Evolutionary conservation across 2,329 filamentous ascomycete species (phyloP), one percentile per base, ranked within the genome.

Genomic region (Fusarium keratoplasticum): DNA sequence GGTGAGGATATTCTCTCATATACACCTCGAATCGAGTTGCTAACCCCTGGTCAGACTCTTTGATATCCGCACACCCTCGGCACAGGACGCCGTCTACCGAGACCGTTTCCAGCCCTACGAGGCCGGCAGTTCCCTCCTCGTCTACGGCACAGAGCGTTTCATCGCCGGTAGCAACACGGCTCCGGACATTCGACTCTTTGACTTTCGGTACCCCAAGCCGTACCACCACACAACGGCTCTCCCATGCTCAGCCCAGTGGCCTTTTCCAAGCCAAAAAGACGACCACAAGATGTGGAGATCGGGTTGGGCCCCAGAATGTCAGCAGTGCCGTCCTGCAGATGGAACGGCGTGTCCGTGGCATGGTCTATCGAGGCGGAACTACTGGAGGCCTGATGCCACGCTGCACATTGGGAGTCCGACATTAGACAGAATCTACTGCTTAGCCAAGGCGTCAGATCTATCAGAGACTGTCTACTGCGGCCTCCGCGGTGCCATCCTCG

Each of bases 81-180:
- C 83, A 2, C 80, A 84, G 33, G 87, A 89, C 63, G 81, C 82
- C 10, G 75, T 88, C 9, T 90, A 88, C 76, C 86, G 88, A 40
- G 88, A 90, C 74, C 86, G 86, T 64, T 86, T 88, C 69, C 84
- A 89, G 66, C 83, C 87, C 0, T 83, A 82, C 67, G 82, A 86
- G 33, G 79, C 83, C 16, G 82, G 84, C 31, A 87, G 86, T 67
- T 82, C 87, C 0, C 81, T 90, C 1, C 80, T 89, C 4, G 82
- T 87, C 1, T 87, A 86, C 63, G 88, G 87, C 38, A 81, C 82
- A 2, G 85, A 89, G 58, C 83, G 86, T 14, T 90, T 90, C 67
- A 76, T 89, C 5, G 84, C 84, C 0, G 88, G 87, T 4, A 86
- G 84, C 73, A 85, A 84, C 38, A 80, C 81, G 18, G 81, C 82